These are phyloP conservation scores for Lentinula aciculospora DNA, from an alignment of 768 basidiomycete genomes.

Conservation along the genomic window DNA sequence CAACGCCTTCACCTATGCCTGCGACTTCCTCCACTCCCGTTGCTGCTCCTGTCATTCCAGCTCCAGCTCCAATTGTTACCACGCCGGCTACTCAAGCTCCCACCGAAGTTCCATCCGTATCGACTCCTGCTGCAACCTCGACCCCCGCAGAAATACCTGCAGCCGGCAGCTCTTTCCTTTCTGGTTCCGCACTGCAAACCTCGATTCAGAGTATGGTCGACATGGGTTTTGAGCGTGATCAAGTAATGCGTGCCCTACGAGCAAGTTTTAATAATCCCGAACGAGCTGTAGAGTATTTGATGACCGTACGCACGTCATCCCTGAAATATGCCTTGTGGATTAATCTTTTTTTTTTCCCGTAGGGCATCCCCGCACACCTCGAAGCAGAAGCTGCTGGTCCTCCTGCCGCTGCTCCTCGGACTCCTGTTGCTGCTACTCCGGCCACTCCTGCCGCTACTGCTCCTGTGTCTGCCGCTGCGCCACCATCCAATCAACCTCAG, in stretches of 20 bases:
- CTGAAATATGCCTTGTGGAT: background rate
- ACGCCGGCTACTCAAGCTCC: constrained; percentile 26
- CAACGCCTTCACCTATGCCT: constrained; percentile 32
- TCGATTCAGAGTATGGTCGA: constrained; percentile 82
- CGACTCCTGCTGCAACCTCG: constrained; percentile 27
- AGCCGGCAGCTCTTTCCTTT: constrained; percentile 59
- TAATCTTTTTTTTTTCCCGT: constrained; percentile 6
- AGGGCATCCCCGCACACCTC: constrained; percentile 81
- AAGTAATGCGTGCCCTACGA: constrained; percentile 78
- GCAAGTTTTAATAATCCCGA: constrained; percentile 98
- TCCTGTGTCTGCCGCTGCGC: constrained; percentile 24
- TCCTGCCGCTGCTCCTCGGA: constrained; percentile 26
- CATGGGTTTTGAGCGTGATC: constrained; percentile 90
- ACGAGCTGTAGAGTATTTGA: constrained; percentile 95
- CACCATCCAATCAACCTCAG: constrained; percentile 49
- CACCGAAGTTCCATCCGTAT: constrained; percentile 24
- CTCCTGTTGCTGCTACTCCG: constrained; percentile 30
- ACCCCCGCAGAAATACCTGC: constrained; percentile 30
- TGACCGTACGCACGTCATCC: constrained; percentile 57
- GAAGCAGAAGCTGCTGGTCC: constrained; percentile 41
- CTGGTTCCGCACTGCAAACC: constrained; percentile 68
- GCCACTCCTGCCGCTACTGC: constrained; percentile 25
- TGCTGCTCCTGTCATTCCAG: constrained; percentile 13
- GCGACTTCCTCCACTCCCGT: constrained; percentile 23
- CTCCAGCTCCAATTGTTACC: constrained; percentile 13